These are phyloP conservation scores for Daldinia eschscholtzii DNA, from an alignment of 2,329 filamentous ascomycete species.

Conservation along the genomic window DNA sequence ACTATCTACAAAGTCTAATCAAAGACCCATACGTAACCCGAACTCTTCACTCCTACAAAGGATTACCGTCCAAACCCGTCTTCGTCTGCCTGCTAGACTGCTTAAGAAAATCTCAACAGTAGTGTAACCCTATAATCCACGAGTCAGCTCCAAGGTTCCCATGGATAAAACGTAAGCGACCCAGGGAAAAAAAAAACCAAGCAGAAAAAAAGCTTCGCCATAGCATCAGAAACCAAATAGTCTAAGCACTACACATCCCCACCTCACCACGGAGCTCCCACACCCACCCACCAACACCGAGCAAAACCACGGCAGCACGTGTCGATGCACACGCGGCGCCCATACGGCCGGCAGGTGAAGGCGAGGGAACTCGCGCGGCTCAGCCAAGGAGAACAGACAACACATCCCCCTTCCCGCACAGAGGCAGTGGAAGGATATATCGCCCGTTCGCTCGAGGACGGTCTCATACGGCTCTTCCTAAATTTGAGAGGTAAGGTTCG, in stretches of 20 bases:
- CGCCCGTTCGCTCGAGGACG: slow-evolving; percentile 42
- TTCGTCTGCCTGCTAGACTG: background rate
- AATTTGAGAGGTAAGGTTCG: slow-evolving; percentile 51
- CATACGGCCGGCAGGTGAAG: slow-evolving; percentile 41
- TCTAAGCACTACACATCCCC: slow-evolving; percentile 55
- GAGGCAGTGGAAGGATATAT: background rate
- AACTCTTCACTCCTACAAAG: background rate
- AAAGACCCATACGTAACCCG: background rate
- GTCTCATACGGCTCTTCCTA: slow-evolving; percentile 56
- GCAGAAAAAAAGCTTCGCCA: slow-evolving; percentile 14
- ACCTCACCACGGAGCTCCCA: slow-evolving; percentile 47
- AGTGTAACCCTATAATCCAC: background rate
- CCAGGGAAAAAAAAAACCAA: slow-evolving; percentile 7
- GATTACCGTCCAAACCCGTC: background rate
- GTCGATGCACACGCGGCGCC: slow-evolving; percentile 53
- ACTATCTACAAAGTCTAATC: background rate
- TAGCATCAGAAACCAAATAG: slow-evolving; percentile 49
- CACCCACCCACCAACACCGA: slow-evolving; percentile 42
- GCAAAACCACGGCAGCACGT: slow-evolving; percentile 51
- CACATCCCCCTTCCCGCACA: background rate
- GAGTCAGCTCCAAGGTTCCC: background rate
- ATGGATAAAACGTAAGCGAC: background rate
- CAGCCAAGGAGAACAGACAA: slow-evolving; percentile 37
- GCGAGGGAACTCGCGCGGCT: slow-evolving; percentile 41
- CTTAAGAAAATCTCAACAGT: background rate